A percentile compares a stretch with the other conserved stretches of the same genome.
Conservation (phyloP, 257 asterid genomes). For the Fraxinus anomala region DNA sequence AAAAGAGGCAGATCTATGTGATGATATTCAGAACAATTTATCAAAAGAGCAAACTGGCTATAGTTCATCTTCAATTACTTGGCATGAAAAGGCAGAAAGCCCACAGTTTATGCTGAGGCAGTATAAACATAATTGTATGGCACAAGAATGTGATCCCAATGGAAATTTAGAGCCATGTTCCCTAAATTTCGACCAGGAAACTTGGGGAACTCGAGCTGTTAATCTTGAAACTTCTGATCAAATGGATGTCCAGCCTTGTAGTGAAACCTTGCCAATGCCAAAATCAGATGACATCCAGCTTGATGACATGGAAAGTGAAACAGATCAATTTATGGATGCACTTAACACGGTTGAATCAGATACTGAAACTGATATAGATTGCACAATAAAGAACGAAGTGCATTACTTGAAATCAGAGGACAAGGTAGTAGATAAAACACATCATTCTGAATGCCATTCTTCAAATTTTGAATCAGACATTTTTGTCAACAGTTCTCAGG, state of each 20-base stretch:
- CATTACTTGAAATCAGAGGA: conserved; percentile 44
- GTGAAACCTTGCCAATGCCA: conserved; percentile 31
- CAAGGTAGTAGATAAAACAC: conserved; percentile 36
- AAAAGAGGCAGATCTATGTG: conserved; percentile 44
- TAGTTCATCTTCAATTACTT: conserved; percentile 53
- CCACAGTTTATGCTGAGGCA: conserved; percentile 33
- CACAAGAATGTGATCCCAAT: conserved; percentile 32
- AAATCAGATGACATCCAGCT: conserved; percentile 37
- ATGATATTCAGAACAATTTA: conserved; percentile 39
- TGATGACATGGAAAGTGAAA: conserved; percentile 69
- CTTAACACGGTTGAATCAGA: conserved; percentile 88
- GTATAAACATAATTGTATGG: conserved; percentile 39
- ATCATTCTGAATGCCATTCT: conserved; percentile 30
- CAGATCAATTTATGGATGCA: conserved; percentile 82
- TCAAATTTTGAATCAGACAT: conserved; percentile 18
- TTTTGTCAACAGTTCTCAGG: conserved; percentile 1
- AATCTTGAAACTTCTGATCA: conserved; percentile 33
- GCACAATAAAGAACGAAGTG: conserved; percentile 50
- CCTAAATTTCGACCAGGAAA: conserved; percentile 37
- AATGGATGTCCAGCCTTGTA: conserved; percentile 32
- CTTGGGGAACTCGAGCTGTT: conserved; percentile 30
- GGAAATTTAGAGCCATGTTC: conserved; percentile 41
- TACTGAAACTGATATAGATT: conserved; percentile 69
- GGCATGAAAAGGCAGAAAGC: conserved; percentile 57
- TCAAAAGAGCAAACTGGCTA: conserved; percentile 54